Evolutionary conservation across 805 yeast species (phyloP), one percentile per base, ranked within the genome.

Genomic region (Saturnispora gosingensis): DNA sequence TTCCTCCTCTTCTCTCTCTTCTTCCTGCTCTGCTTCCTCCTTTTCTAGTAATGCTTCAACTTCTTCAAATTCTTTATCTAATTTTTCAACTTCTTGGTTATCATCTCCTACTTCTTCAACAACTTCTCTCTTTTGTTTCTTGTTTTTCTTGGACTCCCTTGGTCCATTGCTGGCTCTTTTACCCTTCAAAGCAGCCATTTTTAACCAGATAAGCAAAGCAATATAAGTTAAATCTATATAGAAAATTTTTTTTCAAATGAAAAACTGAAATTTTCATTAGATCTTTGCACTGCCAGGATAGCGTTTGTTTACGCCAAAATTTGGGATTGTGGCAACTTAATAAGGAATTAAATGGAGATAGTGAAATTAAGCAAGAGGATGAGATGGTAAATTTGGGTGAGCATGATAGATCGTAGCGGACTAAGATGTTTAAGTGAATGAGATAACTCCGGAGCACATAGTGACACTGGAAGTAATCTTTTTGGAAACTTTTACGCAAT

Each of bases 61-160:
- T 56, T 80, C 85, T 55, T 72, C 79, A 57, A 72, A 80, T 52
- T 80, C 80, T 6, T 72, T 72, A 65, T 81, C 85, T 38, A 80
- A 65, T 58, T 78, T 76, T 46, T 77, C 75, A 16, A 80, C 77
- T 45, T 53, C 51, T 18, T 42, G 34, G 11, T 42, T 38, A 16
- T 48, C 44, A 24, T 48, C 48, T 51, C 25, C 32, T 15, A 20
- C 36, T 30, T 45, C 16, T 27, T 36, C 42, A 27, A 15, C 13
- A 3, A 24, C 51, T 9, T 30, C 15, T 39, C 27, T 27, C 22
- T 46, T 25, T 34, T 50, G 45, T 38, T 45, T 36, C 49, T 53
- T 48, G 25, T 46, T 46, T 13, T 42, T 42, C 39, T 43, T 22
- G 34, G 51, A 28, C 25, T 44, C 48, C 52, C 36, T 48, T 42